These are phyloP conservation scores for Magnaporthiopsis incrustans DNA, from an alignment of 2,329 filamentous ascomycete species.

Conservation along the genomic window DNA sequence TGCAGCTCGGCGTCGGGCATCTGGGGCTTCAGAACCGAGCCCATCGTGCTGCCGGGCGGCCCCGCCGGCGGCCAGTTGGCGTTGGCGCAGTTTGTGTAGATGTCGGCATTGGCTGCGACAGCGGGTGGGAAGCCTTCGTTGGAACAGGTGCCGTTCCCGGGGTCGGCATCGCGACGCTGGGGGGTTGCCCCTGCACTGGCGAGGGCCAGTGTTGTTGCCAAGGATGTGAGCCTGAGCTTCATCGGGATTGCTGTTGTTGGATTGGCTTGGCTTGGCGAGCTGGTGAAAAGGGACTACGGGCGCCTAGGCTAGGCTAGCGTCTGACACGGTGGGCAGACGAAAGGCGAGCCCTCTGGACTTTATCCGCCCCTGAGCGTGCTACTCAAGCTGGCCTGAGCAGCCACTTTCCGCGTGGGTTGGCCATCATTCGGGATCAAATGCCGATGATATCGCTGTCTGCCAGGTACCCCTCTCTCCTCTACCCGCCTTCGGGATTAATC, in stretches of 20 bases:
- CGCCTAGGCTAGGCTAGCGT: background rate
- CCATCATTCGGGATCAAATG: background rate
- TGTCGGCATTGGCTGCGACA: background rate
- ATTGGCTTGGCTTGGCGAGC: background rate
- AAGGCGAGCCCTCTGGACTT: background rate
- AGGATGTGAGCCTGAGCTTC: background rate
- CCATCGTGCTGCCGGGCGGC: conserved; percentile 9
- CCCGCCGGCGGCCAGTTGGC: conserved; percentile 16
- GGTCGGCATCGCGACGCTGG: background rate
- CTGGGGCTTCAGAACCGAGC: conserved; percentile 15
- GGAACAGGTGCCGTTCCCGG: background rate
- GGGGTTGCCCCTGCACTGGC: background rate
- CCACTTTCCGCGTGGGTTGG: background rate
- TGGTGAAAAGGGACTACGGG: background rate
- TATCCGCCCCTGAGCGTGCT: background rate
- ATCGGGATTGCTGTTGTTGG: background rate
- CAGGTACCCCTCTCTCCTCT: background rate
- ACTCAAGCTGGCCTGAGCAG: background rate
- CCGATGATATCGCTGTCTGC: background rate
- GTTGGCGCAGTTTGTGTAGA: conserved; percentile 11
- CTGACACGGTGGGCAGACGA: background rate
- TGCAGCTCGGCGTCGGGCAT: conserved; percentile 15
- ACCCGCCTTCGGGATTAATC: too few relatives aligned
- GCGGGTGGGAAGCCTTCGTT: conserved; percentile 1
- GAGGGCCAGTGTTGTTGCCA: background rate